Conservation (phyloP, 805 yeast species). For the Blastobotrys muscicola region DNA sequence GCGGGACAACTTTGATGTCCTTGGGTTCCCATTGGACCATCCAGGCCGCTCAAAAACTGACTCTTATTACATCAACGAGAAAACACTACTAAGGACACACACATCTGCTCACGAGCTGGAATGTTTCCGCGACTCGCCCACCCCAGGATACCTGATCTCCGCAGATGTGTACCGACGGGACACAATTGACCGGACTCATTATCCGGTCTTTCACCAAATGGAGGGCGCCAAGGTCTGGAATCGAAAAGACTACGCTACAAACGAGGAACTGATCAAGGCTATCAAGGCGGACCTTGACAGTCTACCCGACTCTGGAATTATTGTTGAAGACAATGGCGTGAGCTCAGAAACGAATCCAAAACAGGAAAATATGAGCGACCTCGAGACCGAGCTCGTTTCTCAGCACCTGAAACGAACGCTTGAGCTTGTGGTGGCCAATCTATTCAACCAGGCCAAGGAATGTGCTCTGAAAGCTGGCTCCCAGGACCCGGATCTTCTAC, state of each 20-base stretch:
- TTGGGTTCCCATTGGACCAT: slow-evolving; percentile 86
- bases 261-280: slow-evolving; percentile 31
- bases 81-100: slow-evolving; percentile 74
- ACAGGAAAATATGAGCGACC: slow-evolving; percentile 63
- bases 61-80: slow-evolving; percentile 78
- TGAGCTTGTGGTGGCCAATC: slow-evolving; percentile 72
- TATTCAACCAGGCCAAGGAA: slow-evolving; percentile 61
- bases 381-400: slow-evolving; percentile 60
- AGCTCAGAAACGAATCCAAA: slow-evolving; percentile 50
- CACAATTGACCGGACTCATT: slow-evolving; percentile 91
- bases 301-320: slow-evolving; percentile 57
- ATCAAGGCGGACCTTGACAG: slow-evolving; percentile 50
- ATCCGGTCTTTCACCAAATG: slow-evolving; percentile 96
- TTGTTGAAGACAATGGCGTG: slow-evolving; percentile 67
- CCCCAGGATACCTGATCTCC: slow-evolving; percentile 84
- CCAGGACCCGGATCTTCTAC: slow-evolving; percentile 48
- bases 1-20: slow-evolving; percentile 78
- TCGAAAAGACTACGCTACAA: slow-evolving; percentile 9
- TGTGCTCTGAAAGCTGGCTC: slow-evolving; percentile 55
- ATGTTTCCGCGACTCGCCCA: slow-evolving; percentile 55
- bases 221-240: slow-evolving; percentile 92
- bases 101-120: slow-evolving; percentile 95
- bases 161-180: slow-evolving; percentile 96
- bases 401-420: slow-evolving; percentile 77
- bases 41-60: slow-evolving; percentile 91